phyloP scores from a whole-genome alignment of 2,329 filamentous ascomycete species.

The Tothia fuscella region DNA sequence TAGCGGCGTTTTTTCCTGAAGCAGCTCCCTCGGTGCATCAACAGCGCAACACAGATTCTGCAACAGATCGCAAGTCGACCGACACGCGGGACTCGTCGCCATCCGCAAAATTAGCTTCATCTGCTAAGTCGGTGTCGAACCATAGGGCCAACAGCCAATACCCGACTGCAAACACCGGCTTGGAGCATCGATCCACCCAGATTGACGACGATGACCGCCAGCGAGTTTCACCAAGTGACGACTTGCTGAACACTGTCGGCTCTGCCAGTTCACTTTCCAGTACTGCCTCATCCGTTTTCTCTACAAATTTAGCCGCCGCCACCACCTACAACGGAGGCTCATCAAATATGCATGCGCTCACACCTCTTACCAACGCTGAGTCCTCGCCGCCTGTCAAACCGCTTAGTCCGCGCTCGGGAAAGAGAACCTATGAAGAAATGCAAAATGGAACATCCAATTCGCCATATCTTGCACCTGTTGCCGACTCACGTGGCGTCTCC shows the following conservation, averaged over 20 bases:
- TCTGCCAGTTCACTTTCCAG: slow-evolving; percentile 63
- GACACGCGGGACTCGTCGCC: not conserved
- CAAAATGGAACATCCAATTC: slow-evolving; percentile 18
- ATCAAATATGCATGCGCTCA: slow-evolving; percentile 32
- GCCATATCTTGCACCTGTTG: slow-evolving; percentile 21
- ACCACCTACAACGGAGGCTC: not conserved
- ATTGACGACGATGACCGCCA: slow-evolving; percentile 43
- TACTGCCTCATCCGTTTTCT: slow-evolving; percentile 61
- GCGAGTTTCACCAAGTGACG: slow-evolving; percentile 46
- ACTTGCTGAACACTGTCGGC: slow-evolving; percentile 57
- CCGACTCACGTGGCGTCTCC: slow-evolving; percentile 14
- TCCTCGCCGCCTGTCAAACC: slow-evolving; percentile 51
- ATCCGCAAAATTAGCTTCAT: not conserved
- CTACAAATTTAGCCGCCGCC: slow-evolving; percentile 27
- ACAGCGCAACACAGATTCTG: slow-evolving; percentile 2
- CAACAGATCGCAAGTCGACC: not conserved
- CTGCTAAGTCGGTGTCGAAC: slow-evolving; percentile 2
- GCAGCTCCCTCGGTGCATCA: no score
- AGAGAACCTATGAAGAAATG: slow-evolving; percentile 26
- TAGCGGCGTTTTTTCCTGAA: no score
- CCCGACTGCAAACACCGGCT: not conserved
- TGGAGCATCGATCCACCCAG: slow-evolving; percentile 3
- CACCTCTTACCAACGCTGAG: slow-evolving; percentile 54
- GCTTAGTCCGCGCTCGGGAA: slow-evolving; percentile 39
- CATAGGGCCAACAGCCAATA: not conserved